These are phyloP conservation scores for Schizochytrium sp. DNA, from an alignment of 108 stramenopile species.

Conservation along the genomic window DNA sequence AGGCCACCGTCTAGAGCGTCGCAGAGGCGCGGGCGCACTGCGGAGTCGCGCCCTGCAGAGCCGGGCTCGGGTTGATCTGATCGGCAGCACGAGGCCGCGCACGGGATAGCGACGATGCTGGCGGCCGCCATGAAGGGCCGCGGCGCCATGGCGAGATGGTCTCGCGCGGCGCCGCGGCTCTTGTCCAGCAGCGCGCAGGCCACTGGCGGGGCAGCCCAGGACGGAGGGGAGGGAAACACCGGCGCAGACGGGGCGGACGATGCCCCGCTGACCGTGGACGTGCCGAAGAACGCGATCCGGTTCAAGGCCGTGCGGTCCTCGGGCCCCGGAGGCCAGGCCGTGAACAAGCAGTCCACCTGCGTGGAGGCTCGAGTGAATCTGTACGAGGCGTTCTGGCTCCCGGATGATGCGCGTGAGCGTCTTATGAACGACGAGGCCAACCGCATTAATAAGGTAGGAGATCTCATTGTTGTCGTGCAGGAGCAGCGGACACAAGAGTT, in stretches of 20 bases:
- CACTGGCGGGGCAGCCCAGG: too few relatives aligned
- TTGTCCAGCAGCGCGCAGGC: too few relatives aligned
- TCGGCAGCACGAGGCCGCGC: too few relatives aligned
- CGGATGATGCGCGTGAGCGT: background rate
- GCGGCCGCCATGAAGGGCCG: too few relatives aligned
- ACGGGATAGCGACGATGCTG: too few relatives aligned
- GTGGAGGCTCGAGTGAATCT: background rate
- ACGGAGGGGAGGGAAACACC: too few relatives aligned
- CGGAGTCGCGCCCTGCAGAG: too few relatives aligned
- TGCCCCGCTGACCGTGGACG: background rate
- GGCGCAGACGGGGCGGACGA: background rate
- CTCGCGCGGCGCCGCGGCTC: too few relatives aligned
- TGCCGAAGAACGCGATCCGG: background rate
- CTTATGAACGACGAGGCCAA: background rate
- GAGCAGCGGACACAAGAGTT: background rate
- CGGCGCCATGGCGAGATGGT: too few relatives aligned
- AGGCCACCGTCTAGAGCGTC: too few relatives aligned
- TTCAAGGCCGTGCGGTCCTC: conserved; percentile 14
- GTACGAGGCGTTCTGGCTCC: conserved; percentile 11
- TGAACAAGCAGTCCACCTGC: conserved; percentile 10
- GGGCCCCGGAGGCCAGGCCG: background rate
- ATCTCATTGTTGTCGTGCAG: background rate
- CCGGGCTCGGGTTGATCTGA: too few relatives aligned
- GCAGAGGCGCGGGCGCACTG: too few relatives aligned
- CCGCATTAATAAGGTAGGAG: background rate